Evolutionary conservation across 352 stramenopile genomes (phyloP).

Genomic region (Aphanomyces invadans): DNA sequence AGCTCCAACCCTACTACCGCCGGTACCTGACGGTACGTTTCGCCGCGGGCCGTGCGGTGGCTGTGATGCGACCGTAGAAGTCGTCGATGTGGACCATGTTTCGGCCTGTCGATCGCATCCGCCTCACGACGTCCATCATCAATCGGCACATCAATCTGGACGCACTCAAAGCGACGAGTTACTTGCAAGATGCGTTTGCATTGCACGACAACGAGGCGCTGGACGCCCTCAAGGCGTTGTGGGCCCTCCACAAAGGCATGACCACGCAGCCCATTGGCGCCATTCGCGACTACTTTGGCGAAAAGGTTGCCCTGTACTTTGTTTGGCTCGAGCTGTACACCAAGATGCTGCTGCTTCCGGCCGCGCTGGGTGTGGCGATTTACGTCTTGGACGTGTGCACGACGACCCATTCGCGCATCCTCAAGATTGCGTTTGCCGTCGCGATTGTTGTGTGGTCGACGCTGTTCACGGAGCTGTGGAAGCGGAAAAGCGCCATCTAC

Average conservation of each 20-base stretch:
- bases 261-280: constrained; percentile 78
- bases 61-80: background rate
- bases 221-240: constrained; percentile 55
- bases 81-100: constrained; percentile 45
- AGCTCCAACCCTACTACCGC: constrained; percentile 73
- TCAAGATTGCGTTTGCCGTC: constrained; percentile 66
- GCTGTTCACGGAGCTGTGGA: constrained; percentile 84
- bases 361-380: constrained; percentile 70
- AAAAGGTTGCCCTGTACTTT: constrained; percentile 89
- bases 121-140: constrained; percentile 58
- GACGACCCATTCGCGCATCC: constrained; percentile 45
- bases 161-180: constrained; percentile 44
- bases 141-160: constrained; percentile 70
- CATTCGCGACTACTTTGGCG: constrained; percentile 87
- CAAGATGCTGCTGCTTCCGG: constrained; percentile 83
- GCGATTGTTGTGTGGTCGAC: constrained; percentile 86
- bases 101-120: constrained; percentile 72
- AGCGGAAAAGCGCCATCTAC: constrained; percentile 77
- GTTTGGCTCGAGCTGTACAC: constrained; percentile 90
- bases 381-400: constrained; percentile 41
- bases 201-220: constrained; percentile 73
- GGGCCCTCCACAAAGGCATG: constrained; percentile 71
- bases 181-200: constrained; percentile 76
- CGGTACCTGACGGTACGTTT: constrained; percentile 35
- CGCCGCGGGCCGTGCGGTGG: background rate